phyloP scores from a whole-genome alignment of 139 green algal genomes.

The Edaphochlamys debaryana region DNA sequence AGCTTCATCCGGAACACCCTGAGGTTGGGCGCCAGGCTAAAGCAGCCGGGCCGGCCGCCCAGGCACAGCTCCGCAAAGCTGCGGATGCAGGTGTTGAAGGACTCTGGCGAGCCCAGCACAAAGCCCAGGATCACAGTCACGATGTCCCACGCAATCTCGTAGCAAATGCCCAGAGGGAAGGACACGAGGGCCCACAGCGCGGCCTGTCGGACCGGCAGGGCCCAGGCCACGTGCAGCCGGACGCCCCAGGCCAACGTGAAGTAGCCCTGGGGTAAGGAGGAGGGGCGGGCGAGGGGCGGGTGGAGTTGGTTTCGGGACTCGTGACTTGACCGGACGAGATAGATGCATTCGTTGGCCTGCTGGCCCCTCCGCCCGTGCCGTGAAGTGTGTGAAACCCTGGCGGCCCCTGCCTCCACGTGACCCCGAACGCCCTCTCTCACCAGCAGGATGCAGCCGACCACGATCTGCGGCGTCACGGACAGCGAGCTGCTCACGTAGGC shows the following conservation, averaged over 20 bases:
- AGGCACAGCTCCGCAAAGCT: neutral
- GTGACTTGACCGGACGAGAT: too few relatives aligned
- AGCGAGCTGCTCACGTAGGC: conserved; percentile 11
- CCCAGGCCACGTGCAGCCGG: conserved; percentile 35
- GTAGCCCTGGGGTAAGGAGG: neutral
- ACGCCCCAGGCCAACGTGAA: conserved; percentile 12
- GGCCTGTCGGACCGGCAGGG: neutral
- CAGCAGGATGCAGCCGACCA: conserved; percentile 28
- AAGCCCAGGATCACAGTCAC: conserved; percentile 2
- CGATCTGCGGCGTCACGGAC: neutral
- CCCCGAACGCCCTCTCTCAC: too few relatives aligned
- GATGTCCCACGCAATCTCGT: conserved; percentile 33
- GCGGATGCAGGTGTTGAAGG: conserved; percentile 8
- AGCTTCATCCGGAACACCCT: conserved; percentile 39
- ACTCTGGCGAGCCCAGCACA: conserved; percentile 2
- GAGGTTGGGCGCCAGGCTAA: conserved; percentile 37
- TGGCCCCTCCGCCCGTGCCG: too few relatives aligned
- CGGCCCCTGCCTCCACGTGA: too few relatives aligned
- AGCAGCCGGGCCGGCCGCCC: conserved; percentile 17
- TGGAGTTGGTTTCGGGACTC: too few relatives aligned
- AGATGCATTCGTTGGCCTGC: too few relatives aligned
- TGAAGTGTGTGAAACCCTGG: too few relatives aligned
- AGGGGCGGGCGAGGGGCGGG: too few relatives aligned
- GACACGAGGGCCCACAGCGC: neutral
- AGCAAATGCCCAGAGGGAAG: conserved; percentile 14